Evolutionary conservation across 2,329 filamentous ascomycete species (phyloP), one percentile per base, ranked within the genome.

Genomic region (Fusarium subglutinans): DNA sequence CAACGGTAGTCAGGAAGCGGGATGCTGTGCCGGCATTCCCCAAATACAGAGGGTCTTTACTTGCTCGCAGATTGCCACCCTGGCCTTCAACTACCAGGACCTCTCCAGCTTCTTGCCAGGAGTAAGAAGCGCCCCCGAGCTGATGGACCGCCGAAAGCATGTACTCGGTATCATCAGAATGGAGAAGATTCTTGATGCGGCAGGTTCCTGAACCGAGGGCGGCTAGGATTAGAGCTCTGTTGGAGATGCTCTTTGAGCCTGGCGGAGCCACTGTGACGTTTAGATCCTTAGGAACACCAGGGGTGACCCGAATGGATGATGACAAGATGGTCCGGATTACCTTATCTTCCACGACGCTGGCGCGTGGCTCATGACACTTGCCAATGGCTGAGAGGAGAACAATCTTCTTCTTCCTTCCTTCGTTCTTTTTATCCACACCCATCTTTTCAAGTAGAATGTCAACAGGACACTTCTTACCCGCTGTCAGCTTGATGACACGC

Each of bases 361-460:
- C 96, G 81, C 92, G 93, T 62, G 91, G 92, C 84, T 99, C 96
- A 79, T 96, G 85, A 2, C 95, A 97, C 78, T 92, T 90, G 65
- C 96, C 96, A 80, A 99, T 97, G 18, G 93, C 93, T 2, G 95
- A 95, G 17, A 99, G 87, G 13, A 99, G 89, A 12, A 98, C 96
- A 72, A 99, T 93, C 84, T 98, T 98, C 87, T 99, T 99, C 83
- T 96, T 95, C 67, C 90, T 90, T 5, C 96, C 96, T 50, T 97
- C 93, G 75, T 99, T 99, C 87, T 99, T 99, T 89, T 99, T 99
- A 84, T 99, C 96, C 14, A 99, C 93, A 2, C 93, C 95, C 96
- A 99, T 99, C 81, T 97, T 97, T 75, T 92, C 89, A 64, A 99
- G 88, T 58, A 99, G 84, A 41, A 93, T 89, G 76, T 98, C 94